phyloP scores from a whole-genome alignment of 352 stramenopile genomes.

The Pythium guiyangense region DNA sequence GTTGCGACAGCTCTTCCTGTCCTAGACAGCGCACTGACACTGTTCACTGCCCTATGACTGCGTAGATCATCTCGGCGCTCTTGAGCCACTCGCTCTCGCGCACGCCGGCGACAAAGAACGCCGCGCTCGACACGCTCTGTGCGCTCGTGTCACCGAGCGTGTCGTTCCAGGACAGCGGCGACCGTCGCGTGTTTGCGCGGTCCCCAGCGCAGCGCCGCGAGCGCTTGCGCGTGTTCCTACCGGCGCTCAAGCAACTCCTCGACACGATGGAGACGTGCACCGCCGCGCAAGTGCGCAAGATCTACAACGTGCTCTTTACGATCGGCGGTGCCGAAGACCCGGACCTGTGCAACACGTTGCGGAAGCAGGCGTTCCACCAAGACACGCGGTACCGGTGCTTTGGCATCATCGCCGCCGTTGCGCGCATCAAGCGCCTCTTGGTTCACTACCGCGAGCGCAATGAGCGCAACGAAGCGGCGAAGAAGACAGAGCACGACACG shows the following conservation, averaged over 20 bases:
- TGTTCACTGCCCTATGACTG: background rate
- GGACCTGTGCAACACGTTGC: conserved; percentile 44
- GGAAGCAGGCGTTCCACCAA: conserved; percentile 55
- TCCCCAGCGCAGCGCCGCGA: conserved; percentile 18
- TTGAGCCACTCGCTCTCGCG: conserved; percentile 31
- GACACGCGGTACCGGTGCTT: conserved; percentile 42
- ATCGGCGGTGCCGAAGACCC: conserved; percentile 40
- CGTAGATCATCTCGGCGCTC: conserved; percentile 32
- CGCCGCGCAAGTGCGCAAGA: conserved; percentile 30
- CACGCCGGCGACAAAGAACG: conserved; percentile 18
- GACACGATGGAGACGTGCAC: conserved; percentile 41
- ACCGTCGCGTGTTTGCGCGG: background rate
- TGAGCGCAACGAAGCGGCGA: background rate
- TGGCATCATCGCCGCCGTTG: conserved; percentile 42
- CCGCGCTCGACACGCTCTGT: conserved; percentile 31
- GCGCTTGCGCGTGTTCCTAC: conserved; percentile 30
- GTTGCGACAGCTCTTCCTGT: background rate
- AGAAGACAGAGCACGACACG: conserved; percentile 2
- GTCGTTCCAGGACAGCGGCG: conserved; percentile 14
- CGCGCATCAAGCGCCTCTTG: conserved; percentile 28
- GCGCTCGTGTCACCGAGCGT: conserved; percentile 21
- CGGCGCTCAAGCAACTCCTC: conserved; percentile 49
- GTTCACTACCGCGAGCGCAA: conserved; percentile 20
- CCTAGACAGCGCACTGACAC: background rate
- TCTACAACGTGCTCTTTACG: conserved; percentile 52